These are phyloP conservation scores for Yarrowia divulgata DNA, from an alignment of 805 yeast genomes.

Conservation along the genomic window DNA sequence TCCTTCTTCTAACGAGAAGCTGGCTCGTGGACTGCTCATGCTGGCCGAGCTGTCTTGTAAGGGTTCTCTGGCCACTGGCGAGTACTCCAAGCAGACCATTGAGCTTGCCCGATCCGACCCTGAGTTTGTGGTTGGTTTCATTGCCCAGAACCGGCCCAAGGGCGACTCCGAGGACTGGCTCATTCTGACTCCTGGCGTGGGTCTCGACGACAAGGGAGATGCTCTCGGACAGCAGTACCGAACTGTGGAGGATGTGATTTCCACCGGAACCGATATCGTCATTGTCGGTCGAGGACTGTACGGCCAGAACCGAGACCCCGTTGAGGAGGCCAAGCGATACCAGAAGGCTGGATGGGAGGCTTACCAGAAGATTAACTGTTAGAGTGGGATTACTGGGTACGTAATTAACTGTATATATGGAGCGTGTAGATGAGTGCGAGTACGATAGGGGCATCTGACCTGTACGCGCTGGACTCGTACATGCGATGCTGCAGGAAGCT, in stretches of 20 bases:
- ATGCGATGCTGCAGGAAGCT: too few relatives aligned
- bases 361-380: constrained; percentile 52
- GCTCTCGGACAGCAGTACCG: constrained; percentile 96
- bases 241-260: constrained; percentile 82
- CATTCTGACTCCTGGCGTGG: constrained; percentile 98
- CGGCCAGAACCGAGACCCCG: constrained; percentile 93
- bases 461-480: too few relatives aligned
- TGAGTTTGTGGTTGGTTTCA: constrained; percentile 94
- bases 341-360: constrained; percentile 96
- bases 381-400: neutral
- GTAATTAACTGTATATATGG: constrained; percentile 15
- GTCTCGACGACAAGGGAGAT: constrained; percentile 96
- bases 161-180: constrained; percentile 93
- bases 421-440: neutral
- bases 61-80: constrained; percentile 93
- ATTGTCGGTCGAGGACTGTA: constrained; percentile 98
- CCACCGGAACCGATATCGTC: constrained; percentile 89
- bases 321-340: constrained; percentile 85
- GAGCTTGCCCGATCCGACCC: constrained; percentile 88
- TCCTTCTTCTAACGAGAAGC: constrained; percentile 23
- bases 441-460: too few relatives aligned
- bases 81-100: constrained; percentile 84
- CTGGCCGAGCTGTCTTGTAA: constrained; percentile 93
- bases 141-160: constrained; percentile 81
- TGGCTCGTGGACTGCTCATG: constrained; percentile 80